A percentile compares a stretch with the other conserved stretches of the same genome.
These are phyloP conservation scores for Bryopsis sp. DNA, from an alignment of 139 green algal genomes.

Conservation along the genomic window DNA sequence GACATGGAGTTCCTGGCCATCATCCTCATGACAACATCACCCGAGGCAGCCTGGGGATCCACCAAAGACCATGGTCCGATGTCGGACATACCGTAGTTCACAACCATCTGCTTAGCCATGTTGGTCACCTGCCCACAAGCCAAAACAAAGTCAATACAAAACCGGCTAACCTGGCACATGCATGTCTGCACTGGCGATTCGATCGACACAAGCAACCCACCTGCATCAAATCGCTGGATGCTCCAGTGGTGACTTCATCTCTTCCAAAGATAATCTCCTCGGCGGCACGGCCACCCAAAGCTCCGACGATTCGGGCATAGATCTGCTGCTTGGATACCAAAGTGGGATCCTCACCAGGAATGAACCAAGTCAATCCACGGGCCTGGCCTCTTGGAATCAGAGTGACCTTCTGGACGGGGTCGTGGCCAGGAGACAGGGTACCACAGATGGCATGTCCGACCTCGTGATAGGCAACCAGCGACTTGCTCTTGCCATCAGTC, in stretches of 20 bases:
- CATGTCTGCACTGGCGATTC: background rate
- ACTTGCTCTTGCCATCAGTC: conserved; percentile 94
- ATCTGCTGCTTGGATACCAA: conserved; percentile 97
- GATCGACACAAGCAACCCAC: conserved; percentile 32
- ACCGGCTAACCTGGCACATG: too few relatives aligned
- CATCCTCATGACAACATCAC: conserved; percentile 96
- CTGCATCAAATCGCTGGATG: conserved; percentile 66
- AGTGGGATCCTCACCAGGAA: conserved; percentile 87
- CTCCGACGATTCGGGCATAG: conserved; percentile 92
- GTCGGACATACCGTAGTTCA: conserved; percentile 97
- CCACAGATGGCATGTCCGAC: conserved; percentile 96
- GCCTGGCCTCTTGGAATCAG: conserved; percentile 95
- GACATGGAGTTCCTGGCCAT: conserved; percentile 93
- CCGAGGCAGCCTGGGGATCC: conserved; percentile 64
- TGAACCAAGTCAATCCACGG: conserved; percentile 95
- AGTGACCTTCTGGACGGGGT: conserved; percentile 99
- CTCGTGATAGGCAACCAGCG: conserved; percentile 93
- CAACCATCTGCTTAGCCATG: conserved; percentile 95
- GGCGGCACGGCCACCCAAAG: conserved; percentile 88
- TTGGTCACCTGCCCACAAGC: conserved; percentile 60
- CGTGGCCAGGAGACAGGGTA: conserved; percentile 89
- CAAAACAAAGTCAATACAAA: too few relatives aligned
- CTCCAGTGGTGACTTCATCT: conserved; percentile 90
- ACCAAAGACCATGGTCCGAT: conserved; percentile 92
- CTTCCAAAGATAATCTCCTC: conserved; percentile 97